A percentile compares a stretch with the other conserved stretches of the same genome.
Conservation (phyloP, 2,329 filamentous ascomycete genomes). For the Monosporascus ibericus region DNA sequence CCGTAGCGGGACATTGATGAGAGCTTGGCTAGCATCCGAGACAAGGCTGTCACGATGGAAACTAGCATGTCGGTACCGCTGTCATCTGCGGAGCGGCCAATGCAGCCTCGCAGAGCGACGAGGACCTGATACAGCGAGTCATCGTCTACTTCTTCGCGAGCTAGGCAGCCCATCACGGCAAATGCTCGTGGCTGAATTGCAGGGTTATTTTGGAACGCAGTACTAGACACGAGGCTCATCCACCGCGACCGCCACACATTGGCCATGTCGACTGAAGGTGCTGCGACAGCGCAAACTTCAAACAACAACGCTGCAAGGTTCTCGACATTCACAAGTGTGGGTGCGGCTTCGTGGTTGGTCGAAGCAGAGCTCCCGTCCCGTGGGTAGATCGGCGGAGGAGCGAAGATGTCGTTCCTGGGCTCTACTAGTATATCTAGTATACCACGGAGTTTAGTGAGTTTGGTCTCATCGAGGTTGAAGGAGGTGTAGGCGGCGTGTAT, state of each 20-base stretch:
- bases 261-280: slow-evolving; percentile 57
- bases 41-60: slow-evolving; percentile 59
- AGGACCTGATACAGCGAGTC: slow-evolving; percentile 66
- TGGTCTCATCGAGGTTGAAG: slow-evolving; percentile 55
- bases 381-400: slow-evolving; percentile 36
- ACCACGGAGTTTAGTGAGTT: slow-evolving; percentile 47
- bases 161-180: slow-evolving; percentile 64
- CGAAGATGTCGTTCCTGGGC: slow-evolving; percentile 52
- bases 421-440: slow-evolving; percentile 56
- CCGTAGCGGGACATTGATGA: slow-evolving; percentile 62
- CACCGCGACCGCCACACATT: slow-evolving; percentile 66
- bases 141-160: slow-evolving; percentile 66
- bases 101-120: slow-evolving; percentile 59
- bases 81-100: slow-evolving; percentile 59
- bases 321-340: slow-evolving; percentile 51
- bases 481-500: slow-evolving; percentile 63
- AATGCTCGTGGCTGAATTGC: slow-evolving; percentile 65
- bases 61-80: slow-evolving; percentile 62
- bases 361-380: slow-evolving; percentile 50
- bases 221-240: slow-evolving; percentile 69
- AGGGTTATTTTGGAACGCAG: slow-evolving; percentile 67
- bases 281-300: slow-evolving; percentile 57
- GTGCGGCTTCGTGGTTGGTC: slow-evolving; percentile 47
- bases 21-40: slow-evolving; percentile 66
- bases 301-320: slow-evolving; percentile 56